Conservation (phyloP, 163 green algal genomes). For the Smithsoniella earleae region DNA sequence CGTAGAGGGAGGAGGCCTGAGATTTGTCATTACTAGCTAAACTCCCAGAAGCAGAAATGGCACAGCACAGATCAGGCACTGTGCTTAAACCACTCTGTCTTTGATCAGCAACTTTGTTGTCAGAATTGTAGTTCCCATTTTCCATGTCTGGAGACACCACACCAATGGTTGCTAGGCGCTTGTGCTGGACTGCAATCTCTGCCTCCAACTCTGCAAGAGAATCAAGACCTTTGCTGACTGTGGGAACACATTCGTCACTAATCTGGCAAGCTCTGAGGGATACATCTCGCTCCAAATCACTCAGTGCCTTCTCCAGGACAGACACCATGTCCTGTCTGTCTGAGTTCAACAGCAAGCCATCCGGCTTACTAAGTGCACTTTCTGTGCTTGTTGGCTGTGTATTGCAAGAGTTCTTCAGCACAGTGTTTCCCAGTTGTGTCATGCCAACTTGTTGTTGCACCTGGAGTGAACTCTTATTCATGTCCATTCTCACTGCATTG, state of each 20-base stretch:
- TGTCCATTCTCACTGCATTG: neutral
- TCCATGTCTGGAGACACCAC: neutral
- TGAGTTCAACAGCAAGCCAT: neutral
- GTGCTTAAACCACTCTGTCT: neutral
- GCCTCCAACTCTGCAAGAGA: slow-evolving; percentile 8
- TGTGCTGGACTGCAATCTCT: slow-evolving; percentile 16
- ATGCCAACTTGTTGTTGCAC: neutral
- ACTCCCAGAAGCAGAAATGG: too few species aligned
- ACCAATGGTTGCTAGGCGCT: neutral
- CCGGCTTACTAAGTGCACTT: too few species aligned
- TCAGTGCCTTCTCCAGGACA: neutral
- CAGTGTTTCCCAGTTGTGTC: neutral
- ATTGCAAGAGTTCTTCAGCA: neutral
- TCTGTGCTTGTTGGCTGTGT: too few species aligned
- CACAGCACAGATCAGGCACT: neutral
- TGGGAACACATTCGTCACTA: neutral
- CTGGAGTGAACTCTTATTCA: neutral
- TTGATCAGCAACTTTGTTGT: neutral
- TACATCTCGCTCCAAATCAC: slow-evolving; percentile 19
- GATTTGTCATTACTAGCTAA: too few species aligned
- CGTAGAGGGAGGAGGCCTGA: neutral
- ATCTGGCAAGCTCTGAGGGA: neutral
- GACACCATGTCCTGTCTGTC: slow-evolving; percentile 26
- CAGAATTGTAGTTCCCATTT: neutral
- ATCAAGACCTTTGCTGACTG: neutral